These are phyloP conservation scores for Corylus avellana DNA, from an alignment of 306 rosid genomes.

Conservation along the genomic window DNA sequence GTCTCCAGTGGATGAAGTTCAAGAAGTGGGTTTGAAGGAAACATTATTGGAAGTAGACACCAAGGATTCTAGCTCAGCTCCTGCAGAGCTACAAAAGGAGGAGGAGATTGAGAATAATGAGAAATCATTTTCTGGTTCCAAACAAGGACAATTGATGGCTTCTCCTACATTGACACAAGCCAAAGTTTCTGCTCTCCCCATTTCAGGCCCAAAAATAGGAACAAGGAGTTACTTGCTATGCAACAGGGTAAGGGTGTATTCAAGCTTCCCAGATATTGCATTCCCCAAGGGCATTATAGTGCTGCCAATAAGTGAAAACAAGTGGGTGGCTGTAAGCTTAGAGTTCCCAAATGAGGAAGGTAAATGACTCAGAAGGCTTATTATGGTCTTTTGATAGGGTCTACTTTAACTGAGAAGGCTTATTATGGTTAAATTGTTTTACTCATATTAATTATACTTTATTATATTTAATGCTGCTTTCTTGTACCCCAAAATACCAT, in stretches of 20 bases:
- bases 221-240: slow-evolving; percentile 34
- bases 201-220: slow-evolving; percentile 19
- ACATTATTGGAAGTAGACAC: slow-evolving; percentile 19
- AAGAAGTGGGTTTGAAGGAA: slow-evolving; percentile 21
- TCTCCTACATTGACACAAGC: slow-evolving; percentile 11
- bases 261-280: slow-evolving; percentile 36
- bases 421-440: no score
- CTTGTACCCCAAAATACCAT: no score
- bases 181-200: slow-evolving; percentile 15
- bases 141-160: neutral
- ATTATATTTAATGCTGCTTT: no score
- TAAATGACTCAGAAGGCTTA: slow-evolving; percentile 8
- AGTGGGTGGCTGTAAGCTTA: slow-evolving; percentile 50
- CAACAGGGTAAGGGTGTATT: slow-evolving; percentile 50
- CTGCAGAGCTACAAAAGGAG: slow-evolving; percentile 10
- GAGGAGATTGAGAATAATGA: slow-evolving; percentile 8
- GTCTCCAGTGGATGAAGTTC: slow-evolving; percentile 23
- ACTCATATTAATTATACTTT: no score
- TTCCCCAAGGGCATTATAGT: slow-evolving; percentile 32
- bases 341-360: slow-evolving; percentile 43
- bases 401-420: neutral
- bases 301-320: slow-evolving; percentile 44
- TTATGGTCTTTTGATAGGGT: neutral
- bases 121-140: slow-evolving; percentile 11
- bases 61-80: slow-evolving; percentile 8